Percentiles rank a stretch among this genome's conserved stretches.
Conservation (phyloP, 495 filamentous ascomycete species). For the Penicillium soppii region DNA sequence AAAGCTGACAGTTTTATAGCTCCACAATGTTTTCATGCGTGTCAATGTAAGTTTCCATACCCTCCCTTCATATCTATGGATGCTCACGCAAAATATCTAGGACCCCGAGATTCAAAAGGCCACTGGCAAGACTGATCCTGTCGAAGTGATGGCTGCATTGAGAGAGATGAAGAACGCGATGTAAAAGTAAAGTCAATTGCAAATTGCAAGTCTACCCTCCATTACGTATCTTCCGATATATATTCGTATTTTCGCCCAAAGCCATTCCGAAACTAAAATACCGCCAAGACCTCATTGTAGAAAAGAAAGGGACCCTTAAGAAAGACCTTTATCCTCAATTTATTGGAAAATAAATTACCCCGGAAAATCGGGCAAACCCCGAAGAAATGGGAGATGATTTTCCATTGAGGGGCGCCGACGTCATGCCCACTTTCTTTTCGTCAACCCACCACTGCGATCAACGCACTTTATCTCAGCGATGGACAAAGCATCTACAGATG, state of each 20-base stretch:
- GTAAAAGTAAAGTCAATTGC: constrained; percentile 18
- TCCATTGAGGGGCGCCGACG: constrained; percentile 20
- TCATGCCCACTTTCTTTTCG: constrained; percentile 28
- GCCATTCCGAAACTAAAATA: neutral
- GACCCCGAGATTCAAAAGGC: constrained; percentile 82
- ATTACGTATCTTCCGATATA: neutral
- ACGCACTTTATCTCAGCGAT: constrained; percentile 13
- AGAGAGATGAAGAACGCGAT: constrained; percentile 90
- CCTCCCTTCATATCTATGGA: neutral
- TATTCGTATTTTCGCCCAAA: neutral
- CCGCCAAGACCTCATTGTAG: too few species aligned
- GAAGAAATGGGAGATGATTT: neutral
- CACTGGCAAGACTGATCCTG: constrained; percentile 76
- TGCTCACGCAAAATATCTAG: constrained; percentile 35
- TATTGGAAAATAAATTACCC: neutral
- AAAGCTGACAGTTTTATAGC: constrained; percentile 42
- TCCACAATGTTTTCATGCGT: constrained; percentile 97
- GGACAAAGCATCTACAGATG: constrained; percentile 20
- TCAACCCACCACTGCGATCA: constrained; percentile 10
- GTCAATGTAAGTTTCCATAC: constrained; percentile 60
- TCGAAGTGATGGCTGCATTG: constrained; percentile 83
- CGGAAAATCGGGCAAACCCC: constrained; percentile 1
- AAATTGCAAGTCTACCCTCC: neutral
- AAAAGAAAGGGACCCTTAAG: too few species aligned
- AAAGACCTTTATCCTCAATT: too few species aligned